phyloP scores from a whole-genome alignment of 495 filamentous ascomycete genomes.

The Xylaria sp. region DNA sequence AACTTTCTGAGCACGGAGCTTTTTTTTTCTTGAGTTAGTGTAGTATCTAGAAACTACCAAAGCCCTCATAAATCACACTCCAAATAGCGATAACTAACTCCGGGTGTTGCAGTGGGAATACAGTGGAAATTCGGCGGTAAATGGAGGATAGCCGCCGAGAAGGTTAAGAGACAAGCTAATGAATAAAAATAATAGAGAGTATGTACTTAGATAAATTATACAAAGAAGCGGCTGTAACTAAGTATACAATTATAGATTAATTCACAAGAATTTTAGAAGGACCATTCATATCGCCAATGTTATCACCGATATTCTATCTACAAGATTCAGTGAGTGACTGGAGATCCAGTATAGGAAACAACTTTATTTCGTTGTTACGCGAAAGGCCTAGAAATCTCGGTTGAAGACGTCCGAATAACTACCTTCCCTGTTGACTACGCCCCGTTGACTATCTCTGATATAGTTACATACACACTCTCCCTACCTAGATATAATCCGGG shows the following conservation, averaged over 20 bases:
- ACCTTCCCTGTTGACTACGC: neutral
- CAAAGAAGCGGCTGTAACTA: neutral
- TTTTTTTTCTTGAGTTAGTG: no score
- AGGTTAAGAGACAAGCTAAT: neutral
- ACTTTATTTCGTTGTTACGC: no score
- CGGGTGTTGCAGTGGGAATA: no score
- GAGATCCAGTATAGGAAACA: no score
- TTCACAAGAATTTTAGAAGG: neutral
- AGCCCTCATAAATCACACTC: no score
- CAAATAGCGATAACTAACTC: no score
- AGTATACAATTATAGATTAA: neutral
- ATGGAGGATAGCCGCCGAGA: slow-evolving; percentile 46
- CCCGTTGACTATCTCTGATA: neutral
- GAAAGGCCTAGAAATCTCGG: no score
- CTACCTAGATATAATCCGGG: neutral
- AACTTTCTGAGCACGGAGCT: no score
- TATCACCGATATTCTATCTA: neutral
- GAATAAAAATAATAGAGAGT: neutral
- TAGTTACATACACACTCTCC: neutral
- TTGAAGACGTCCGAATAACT: no score
- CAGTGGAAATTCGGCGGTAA: slow-evolving; percentile 50
- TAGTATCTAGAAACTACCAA: no score
- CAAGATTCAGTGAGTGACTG: no score
- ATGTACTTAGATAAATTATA: neutral
- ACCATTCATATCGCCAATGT: neutral